Conservation (phyloP, 164 flowering plant genomes). For the Stephania japonica region DNA sequence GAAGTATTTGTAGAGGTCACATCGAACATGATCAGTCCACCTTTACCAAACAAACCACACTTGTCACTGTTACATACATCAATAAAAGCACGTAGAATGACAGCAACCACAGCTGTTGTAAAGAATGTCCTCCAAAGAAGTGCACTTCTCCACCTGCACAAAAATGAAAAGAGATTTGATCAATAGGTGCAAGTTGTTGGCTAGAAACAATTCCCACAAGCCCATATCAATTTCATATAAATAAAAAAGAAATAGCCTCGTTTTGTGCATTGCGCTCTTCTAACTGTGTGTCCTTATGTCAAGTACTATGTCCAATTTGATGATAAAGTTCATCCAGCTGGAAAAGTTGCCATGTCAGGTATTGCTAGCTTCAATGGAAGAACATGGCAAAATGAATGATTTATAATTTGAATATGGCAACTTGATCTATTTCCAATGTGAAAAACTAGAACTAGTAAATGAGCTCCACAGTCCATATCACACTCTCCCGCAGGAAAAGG, state of each 20-base stretch:
- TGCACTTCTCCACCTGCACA: slow-evolving; percentile 90
- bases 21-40: slow-evolving; percentile 89
- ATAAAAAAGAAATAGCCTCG: no score
- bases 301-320: background rate
- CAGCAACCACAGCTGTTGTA: slow-evolving; percentile 76
- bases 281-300: no score
- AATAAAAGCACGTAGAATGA: slow-evolving; percentile 65
- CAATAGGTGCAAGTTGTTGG: background rate
- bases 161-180: background rate
- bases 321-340: background rate
- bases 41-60: slow-evolving; percentile 93
- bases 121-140: slow-evolving; percentile 91
- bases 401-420: background rate
- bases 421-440: background rate
- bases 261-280: no score
- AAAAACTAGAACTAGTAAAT: background rate
- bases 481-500: background rate
- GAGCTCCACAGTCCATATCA: background rate
- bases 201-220: background rate
- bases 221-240: background rate
- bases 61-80: slow-evolving; percentile 67
- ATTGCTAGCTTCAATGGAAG: background rate
- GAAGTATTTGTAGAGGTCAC: slow-evolving; percentile 50
- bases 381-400: background rate
- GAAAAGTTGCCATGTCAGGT: background rate